Evolutionary conservation across 2,329 filamentous ascomycete species (phyloP), one percentile per base, ranked within the genome.

Genomic region (Fusarium succisae): DNA sequence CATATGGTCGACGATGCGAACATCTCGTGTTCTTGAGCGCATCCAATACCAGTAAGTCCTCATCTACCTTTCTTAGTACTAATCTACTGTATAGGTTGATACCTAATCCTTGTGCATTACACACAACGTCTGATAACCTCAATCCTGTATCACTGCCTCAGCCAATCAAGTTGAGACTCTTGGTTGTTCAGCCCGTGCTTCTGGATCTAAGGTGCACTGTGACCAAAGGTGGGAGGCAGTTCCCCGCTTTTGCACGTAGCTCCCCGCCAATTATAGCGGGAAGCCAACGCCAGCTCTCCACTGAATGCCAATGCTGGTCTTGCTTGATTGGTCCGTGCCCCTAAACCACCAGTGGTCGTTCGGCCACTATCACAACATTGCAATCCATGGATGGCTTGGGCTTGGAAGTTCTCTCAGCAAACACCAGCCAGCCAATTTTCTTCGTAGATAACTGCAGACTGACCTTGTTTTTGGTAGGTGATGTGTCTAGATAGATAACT

Each of bases 341-440:
- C n/a, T 26, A 65, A 61, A 57, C 68, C 70, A 66, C 71, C 66
- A 68, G 71, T 75, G 64, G 67, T 67, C 14, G 54, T 70, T 66
- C 38, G 45, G 73, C 57, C 67, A 75, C 76, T 72, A 77, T 77
- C 69, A 74, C 69, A 59, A 56, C 69, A 61, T 72, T 76, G 63
- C 64, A 73, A 24, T 51, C 17, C 48, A 24, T 37, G 32, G 50
- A 32, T 48, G 26, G 45, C 22, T 30, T 48, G 26, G 20, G 45
- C 22, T 70, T 76, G 67, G 66, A 76, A 59, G 68, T 41, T 59
- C 57, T 39, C 48, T 32, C 22, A 32, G 28, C 51, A 62, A 66
- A 69, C 56, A 47, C 47, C 47, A 48, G 22, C 48, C 65, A 60
- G 59, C 47, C 64, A 35, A 56, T 39, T 63, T 35, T 64, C 39